phyloP scores from a whole-genome alignment of 169 alveolate genomes.

The Plasmodium gallinaceum region DNA sequence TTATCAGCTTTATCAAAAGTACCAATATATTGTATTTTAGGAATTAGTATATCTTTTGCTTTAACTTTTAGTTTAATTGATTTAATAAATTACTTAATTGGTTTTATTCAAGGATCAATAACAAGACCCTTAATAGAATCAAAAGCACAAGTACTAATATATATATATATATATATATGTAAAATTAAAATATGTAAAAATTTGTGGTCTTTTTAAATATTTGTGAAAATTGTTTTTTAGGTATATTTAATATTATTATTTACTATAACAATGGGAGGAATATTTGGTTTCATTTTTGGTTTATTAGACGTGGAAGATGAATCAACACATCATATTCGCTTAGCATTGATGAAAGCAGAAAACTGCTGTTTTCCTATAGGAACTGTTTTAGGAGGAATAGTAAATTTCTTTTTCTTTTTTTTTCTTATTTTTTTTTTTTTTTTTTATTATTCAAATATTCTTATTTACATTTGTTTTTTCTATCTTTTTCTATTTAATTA shows the following conservation, averaged over 20 bases:
- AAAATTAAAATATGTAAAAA: background rate
- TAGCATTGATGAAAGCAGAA: slow-evolving; percentile 93
- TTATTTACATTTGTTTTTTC: slow-evolving; percentile 4
- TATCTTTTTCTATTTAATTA: slow-evolving; percentile 1
- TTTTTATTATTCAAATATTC: background rate
- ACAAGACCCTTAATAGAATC: slow-evolving; percentile 93
- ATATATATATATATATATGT: background rate
- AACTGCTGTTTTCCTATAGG: slow-evolving; percentile 95
- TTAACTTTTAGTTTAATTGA: slow-evolving; percentile 94
- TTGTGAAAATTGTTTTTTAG: slow-evolving; percentile 52
- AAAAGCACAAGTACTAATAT: slow-evolving; percentile 85
- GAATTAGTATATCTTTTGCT: slow-evolving; percentile 95
- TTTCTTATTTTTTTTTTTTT: background rate
- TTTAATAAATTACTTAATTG: slow-evolving; percentile 90
- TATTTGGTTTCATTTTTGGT: slow-evolving; percentile 96
- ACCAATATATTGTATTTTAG: slow-evolving; percentile 94
- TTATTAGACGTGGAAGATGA: slow-evolving; percentile 94
- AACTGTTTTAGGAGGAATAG: slow-evolving; percentile 93
- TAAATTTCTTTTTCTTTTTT: slow-evolving; percentile 21
- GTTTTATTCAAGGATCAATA: slow-evolving; percentile 87
- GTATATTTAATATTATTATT: slow-evolving; percentile 89
- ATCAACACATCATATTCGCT: slow-evolving; percentile 90
- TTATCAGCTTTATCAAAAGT: slow-evolving; percentile 88
- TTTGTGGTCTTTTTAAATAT: background rate
- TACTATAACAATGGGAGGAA: slow-evolving; percentile 94